These are phyloP conservation scores for Nicotiana knightiana DNA, from an alignment of 257 asterid genomes.

Conservation along the genomic window DNA sequence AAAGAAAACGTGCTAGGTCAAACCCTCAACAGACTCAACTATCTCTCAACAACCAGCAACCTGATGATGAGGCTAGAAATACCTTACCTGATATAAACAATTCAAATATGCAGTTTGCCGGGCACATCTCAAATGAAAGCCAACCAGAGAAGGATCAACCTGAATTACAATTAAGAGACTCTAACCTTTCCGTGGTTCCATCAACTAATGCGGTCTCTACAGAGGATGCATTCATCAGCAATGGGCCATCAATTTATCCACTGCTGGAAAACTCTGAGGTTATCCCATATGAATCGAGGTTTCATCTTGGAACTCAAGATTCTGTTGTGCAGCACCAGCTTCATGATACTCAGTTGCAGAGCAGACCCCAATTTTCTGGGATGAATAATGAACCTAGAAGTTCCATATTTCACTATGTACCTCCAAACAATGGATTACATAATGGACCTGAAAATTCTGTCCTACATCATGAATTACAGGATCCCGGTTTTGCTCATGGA, in stretches of 20 bases:
- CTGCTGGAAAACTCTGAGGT: conserved; percentile 28
- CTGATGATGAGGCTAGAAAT: conserved; percentile 24
- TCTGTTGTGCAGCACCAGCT: conserved; percentile 17
- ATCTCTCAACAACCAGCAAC: conserved; percentile 27
- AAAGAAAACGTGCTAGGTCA: conserved; percentile 29
- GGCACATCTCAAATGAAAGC: conserved; percentile 22
- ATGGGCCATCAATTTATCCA: conserved; percentile 22
- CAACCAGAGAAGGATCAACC: conserved; percentile 25
- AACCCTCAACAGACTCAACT: conserved; percentile 17
- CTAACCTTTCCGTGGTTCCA: conserved; percentile 28
- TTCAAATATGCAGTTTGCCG: conserved; percentile 17
- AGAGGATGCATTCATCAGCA: conserved; percentile 6
- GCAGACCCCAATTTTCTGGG: conserved; percentile 21
- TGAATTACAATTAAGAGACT: conserved; percentile 27
- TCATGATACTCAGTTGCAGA: conserved; percentile 23
- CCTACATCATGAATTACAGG: conserved; percentile 7
- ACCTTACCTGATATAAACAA: conserved; percentile 32
- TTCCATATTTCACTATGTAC: conserved; percentile 14
- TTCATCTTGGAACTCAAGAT: conserved; percentile 20
- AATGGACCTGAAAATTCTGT: conserved; percentile 7
- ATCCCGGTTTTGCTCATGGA: conserved; percentile 11
- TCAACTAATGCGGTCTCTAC: conserved; percentile 28
- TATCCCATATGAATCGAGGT: conserved; percentile 24
- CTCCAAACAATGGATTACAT: conserved; percentile 4
- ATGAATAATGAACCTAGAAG: conserved; percentile 13